These are phyloP conservation scores for Colletotrichum euphorbiae DNA, from an alignment of 2,329 filamentous ascomycete genomes.

Conservation along the genomic window DNA sequence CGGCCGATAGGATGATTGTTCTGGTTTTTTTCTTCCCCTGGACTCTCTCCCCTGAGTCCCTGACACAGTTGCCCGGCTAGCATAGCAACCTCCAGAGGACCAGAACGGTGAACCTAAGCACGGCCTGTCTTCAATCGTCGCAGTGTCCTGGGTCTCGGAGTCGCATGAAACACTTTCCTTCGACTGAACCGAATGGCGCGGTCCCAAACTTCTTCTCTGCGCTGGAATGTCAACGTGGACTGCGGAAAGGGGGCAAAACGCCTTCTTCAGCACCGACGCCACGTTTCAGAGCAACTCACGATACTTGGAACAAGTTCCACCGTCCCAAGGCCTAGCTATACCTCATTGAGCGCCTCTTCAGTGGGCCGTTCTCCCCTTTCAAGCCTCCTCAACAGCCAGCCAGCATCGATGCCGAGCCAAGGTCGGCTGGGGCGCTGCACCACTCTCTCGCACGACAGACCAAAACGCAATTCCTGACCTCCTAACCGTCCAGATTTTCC, in stretches of 20 bases:
- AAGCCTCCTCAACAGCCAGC: constrained; percentile 12
- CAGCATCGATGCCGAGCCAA: neutral
- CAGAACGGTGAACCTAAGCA: neutral
- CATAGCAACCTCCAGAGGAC: neutral
- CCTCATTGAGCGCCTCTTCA: neutral
- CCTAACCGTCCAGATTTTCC: neutral
- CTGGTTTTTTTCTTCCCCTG: neutral
- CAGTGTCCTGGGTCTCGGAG: constrained; percentile 11
- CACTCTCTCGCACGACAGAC: constrained; percentile 23
- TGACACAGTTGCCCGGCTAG: neutral
- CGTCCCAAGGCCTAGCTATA: neutral
- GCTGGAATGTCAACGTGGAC: constrained; percentile 11
- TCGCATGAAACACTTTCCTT: constrained; percentile 22
- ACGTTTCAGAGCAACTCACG: constrained; percentile 23
- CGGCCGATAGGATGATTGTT: neutral
- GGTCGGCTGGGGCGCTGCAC: constrained; percentile 12
- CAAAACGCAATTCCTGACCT: constrained; percentile 25
- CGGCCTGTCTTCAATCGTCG: no score
- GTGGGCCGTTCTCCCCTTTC: constrained; percentile 15
- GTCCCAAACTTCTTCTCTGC: neutral
- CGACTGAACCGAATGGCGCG: neutral
- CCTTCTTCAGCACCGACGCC: constrained; percentile 30
- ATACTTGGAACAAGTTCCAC: constrained; percentile 33
- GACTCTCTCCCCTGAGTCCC: neutral
- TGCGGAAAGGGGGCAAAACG: constrained; percentile 11